phyloP scores from a whole-genome alignment of 148 eudicot genomes.

The Chenopodium berlandieri region DNA sequence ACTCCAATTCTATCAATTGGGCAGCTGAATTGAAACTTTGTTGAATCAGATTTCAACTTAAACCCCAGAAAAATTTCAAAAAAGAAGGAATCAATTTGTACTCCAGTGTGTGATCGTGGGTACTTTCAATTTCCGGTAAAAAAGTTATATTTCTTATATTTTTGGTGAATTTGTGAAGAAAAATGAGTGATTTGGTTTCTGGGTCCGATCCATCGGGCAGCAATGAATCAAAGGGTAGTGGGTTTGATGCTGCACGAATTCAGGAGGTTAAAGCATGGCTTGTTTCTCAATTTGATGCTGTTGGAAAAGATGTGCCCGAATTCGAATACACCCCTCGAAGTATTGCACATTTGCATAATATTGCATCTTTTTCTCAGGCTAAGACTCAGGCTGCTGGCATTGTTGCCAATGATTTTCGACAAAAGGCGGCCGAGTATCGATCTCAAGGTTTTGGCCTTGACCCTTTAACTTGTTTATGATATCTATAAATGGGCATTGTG shows the following conservation, averaged over 20 bases:
- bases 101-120: neutral
- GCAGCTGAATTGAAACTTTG: neutral
- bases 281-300: conserved; percentile 71
- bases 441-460: conserved; percentile 57
- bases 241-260: conserved; percentile 73
- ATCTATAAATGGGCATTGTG: neutral
- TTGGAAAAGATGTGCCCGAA: conserved; percentile 85
- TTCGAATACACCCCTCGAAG: conserved; percentile 88
- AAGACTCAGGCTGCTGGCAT: conserved; percentile 89
- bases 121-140: neutral
- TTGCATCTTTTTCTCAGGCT: conserved; percentile 82
- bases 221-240: conserved; percentile 44
- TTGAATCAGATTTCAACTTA: neutral
- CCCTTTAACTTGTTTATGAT: neutral
- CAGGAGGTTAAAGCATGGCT: conserved; percentile 95
- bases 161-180: conserved; percentile 14
- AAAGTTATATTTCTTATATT: neutral
- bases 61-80: neutral
- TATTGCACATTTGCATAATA: conserved; percentile 77
- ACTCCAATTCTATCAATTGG: neutral
- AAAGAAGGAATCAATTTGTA: neutral
- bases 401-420: conserved; percentile 89
- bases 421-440: conserved; percentile 81
- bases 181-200: conserved; percentile 64
- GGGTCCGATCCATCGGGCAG: conserved; percentile 44